A percentile compares a stretch with the other conserved stretches of the same genome.
phyloP scores from a whole-genome alignment of 495 filamentous ascomycete species.

The Staphylotrichum tortipilum region DNA sequence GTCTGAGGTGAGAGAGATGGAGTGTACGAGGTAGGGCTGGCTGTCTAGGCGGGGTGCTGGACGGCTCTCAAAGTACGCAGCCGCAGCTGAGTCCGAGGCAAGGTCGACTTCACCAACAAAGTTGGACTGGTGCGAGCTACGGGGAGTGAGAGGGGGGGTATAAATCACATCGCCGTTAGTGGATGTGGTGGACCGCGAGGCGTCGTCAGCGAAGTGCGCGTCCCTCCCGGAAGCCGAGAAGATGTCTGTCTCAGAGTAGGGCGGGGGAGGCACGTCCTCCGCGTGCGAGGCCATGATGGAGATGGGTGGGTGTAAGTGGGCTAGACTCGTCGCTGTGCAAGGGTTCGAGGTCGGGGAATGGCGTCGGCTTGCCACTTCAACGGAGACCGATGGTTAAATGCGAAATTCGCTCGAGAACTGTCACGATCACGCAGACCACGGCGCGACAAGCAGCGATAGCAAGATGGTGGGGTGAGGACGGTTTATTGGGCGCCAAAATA shows the following conservation, averaged over 20 bases:
- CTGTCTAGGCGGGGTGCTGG: slow-evolving; percentile 13
- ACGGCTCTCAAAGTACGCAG: slow-evolving; percentile 36
- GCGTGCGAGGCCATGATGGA: slow-evolving; percentile 17
- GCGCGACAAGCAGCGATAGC: not conserved
- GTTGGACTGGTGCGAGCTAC: slow-evolving; percentile 24
- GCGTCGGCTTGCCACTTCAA: not conserved
- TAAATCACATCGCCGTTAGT: slow-evolving; percentile 34
- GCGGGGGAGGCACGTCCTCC: slow-evolving; percentile 38
- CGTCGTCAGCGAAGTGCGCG: slow-evolving; percentile 17
- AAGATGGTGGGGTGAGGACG: slow-evolving; percentile 6
- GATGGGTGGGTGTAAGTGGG: not conserved
- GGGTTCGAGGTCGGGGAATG: not conserved
- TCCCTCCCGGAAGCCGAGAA: slow-evolving; percentile 27
- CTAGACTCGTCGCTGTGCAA: not conserved
- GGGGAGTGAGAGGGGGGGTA: slow-evolving; percentile 40
- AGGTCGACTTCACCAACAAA: slow-evolving; percentile 20
- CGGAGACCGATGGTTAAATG: not conserved
- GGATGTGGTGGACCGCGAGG: slow-evolving; percentile 23
- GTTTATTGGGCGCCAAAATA: slow-evolving; percentile 8
- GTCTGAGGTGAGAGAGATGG: slow-evolving; percentile 14
- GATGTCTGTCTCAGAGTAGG: slow-evolving; percentile 44
- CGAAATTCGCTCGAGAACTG: not conserved
- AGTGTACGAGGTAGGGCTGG: slow-evolving; percentile 14
- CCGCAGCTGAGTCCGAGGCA: slow-evolving; percentile 19
- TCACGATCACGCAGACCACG: not conserved